A percentile compares a stretch with the other conserved stretches of the same genome.
Evolutionary conservation across 768 basidiomycete genomes (phyloP).

Genomic region (Trametes meyenii): DNA sequence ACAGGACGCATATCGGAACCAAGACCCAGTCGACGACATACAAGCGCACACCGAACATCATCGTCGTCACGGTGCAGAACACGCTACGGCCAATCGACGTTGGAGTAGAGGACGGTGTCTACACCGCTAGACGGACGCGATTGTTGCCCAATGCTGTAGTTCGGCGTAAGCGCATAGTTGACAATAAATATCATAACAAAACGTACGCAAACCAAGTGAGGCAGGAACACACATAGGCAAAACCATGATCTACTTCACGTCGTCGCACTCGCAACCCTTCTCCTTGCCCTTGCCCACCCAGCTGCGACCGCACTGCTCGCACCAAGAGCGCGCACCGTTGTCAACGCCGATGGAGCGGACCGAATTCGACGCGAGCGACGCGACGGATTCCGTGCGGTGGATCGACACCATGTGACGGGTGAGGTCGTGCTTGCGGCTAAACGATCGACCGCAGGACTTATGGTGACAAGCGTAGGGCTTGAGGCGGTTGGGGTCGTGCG

Average conservation of each 20-base stretch:
- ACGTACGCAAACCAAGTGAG: conserved; percentile 35
- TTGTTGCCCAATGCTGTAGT: conserved; percentile 31
- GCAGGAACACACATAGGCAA: conserved; percentile 1
- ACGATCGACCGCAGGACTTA: conserved; percentile 82
- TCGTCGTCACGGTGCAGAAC: conserved; percentile 31
- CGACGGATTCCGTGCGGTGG: conserved; percentile 67
- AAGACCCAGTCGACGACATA: conserved; percentile 19
- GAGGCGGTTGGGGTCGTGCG: conserved; percentile 88
- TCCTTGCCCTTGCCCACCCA: conserved; percentile 52
- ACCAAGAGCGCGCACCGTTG: conserved; percentile 66
- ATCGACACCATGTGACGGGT: conserved; percentile 88
- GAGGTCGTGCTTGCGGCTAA: conserved; percentile 93
- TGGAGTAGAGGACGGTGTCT: conserved; percentile 17
- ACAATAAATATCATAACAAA: neutral
- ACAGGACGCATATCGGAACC: conserved; percentile 6
- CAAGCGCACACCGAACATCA: conserved; percentile 20
- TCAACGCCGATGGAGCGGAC: conserved; percentile 70
- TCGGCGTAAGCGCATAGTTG: conserved; percentile 3
- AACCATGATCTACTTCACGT: conserved; percentile 34
- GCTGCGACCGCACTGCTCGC: conserved; percentile 73
- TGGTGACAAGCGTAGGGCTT: conserved; percentile 92
- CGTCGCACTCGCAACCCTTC: conserved; percentile 48
- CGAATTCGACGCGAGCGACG: conserved; percentile 40
- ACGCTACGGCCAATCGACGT: conserved; percentile 22
- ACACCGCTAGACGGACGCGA: conserved; percentile 36